Conservation (phyloP, 2,329 filamentous ascomycete species). For the Didymella exigua region DNA sequence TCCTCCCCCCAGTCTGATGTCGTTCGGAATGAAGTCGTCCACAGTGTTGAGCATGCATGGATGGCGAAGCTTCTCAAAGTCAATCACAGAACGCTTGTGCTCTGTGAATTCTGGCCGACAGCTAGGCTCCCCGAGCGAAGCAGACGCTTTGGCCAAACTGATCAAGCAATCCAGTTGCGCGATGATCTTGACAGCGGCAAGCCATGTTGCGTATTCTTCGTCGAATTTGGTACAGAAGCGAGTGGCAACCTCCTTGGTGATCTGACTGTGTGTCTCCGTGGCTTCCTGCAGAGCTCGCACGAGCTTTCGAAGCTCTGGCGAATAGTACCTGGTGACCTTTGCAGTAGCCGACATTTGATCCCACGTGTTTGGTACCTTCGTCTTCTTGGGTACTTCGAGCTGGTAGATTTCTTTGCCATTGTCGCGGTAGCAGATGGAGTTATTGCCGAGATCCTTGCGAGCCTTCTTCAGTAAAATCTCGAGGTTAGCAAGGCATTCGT, state of each 20-base stretch:
- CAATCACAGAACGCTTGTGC: conserved; percentile 81
- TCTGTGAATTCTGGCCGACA: conserved; percentile 90
- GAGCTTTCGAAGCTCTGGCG: conserved; percentile 77
- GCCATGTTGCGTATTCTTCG: conserved; percentile 81
- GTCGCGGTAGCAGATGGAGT: conserved; percentile 64
- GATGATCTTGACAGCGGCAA: conserved; percentile 86
- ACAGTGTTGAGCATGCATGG: conserved; percentile 92
- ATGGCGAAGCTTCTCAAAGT: conserved; percentile 90
- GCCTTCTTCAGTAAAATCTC: conserved; percentile 72
- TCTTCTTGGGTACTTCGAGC: conserved; percentile 82
- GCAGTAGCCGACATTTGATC: conserved; percentile 95
- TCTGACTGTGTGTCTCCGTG: conserved; percentile 90
- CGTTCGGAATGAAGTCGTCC: conserved; percentile 95
- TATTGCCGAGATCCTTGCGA: conserved; percentile 75
- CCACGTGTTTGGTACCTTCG: conserved; percentile 88
- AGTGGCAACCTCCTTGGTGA: conserved; percentile 82
- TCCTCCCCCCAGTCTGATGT: conserved; percentile 83
- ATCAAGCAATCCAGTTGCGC: conserved; percentile 94
- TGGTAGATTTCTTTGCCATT: conserved; percentile 98
- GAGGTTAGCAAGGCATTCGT: conserved; percentile 75
- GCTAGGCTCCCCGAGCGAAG: conserved; percentile 80
- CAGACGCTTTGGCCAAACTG: conserved; percentile 86
- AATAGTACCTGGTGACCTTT: conserved; percentile 92
- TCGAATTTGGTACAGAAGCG: conserved; percentile 90
- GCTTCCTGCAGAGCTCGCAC: conserved; percentile 91